Evolutionary conservation across 2,329 filamentous ascomycete species (phyloP).

Genomic region (Monosporascus sp.): DNA sequence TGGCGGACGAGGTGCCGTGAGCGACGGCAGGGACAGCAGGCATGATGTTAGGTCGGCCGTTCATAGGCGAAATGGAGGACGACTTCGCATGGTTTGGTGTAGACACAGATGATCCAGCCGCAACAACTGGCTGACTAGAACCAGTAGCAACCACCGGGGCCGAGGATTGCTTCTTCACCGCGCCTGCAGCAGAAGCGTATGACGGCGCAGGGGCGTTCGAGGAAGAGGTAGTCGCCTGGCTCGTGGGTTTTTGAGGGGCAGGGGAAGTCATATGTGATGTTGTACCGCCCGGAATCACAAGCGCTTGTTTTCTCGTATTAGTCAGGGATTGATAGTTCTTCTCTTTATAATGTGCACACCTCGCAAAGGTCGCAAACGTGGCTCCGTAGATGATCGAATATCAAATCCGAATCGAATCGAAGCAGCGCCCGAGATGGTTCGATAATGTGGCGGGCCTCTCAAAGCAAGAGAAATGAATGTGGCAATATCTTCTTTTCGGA

Average conservation of each 20-base stretch:
- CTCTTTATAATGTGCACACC: constrained; percentile 15
- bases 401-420: constrained; percentile 22
- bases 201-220: constrained; percentile 54
- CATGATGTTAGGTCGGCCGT: constrained; percentile 71
- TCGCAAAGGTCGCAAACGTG: constrained; percentile 12
- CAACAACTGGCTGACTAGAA: constrained; percentile 49
- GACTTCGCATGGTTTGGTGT: constrained; percentile 57
- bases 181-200: constrained; percentile 63
- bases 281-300: background rate
- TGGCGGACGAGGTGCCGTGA: constrained; percentile 58
- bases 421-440: constrained; percentile 13
- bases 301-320: constrained; percentile 6
- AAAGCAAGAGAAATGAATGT: constrained; percentile 3
- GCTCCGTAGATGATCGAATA: constrained; percentile 18
- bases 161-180: constrained; percentile 57
- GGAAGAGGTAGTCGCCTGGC: constrained; percentile 51
- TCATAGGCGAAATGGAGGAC: constrained; percentile 71
- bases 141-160: constrained; percentile 57
- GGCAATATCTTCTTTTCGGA: background rate
- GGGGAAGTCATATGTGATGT: constrained; percentile 55
- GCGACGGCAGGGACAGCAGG: constrained; percentile 63
- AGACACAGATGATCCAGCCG: constrained; percentile 48
- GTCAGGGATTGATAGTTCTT: constrained; percentile 4
- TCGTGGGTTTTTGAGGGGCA: constrained; percentile 49
- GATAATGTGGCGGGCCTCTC: constrained; percentile 8